Base-by-base conservation (phyloP, 768 basidiomycete genomes). In the Suillus fuscotomentosus region DNA sequence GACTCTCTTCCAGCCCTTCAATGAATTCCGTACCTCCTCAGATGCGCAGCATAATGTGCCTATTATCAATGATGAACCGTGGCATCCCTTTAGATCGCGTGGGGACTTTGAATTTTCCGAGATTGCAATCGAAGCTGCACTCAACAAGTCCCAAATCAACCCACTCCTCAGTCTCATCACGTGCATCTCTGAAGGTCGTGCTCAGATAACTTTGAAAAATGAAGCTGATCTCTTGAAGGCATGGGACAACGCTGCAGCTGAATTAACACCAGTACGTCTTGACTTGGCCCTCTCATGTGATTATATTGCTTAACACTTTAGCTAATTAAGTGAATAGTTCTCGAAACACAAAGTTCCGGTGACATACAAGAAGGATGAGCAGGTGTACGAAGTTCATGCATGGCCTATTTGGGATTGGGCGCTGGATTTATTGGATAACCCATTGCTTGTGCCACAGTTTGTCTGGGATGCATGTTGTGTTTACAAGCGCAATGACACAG, bases 381-480 rank as follows among this genome's bases (percentile, higher is more conserved):
- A 34, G 9, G 48, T 36, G 15, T 68, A 47, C n/a, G 24, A 53
- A 2, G 47, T 68, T 31, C 62, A 66, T n/a, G 24, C 47, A 2
- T 5, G 63, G 54, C 50, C 59, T 10, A 45, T 69, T 0, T 68
- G 65, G 62, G 53, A 65, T 0, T 68, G 62, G 65, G 62, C 47
- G 2, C 51, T 68, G 3, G 60, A 63, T n/a, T 5, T 63, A 15
- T 50, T 68, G 11, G 22, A 60, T 8, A 50, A 66, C 42, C n/a
- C 56, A 9, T 15, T 60, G 15, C 60, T 68, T 11, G 53, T 51
- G 1, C 67, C 65, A 1, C 60, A 72, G 3, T 74, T 76, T 59
- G 66, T 68, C 22, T 80, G 78, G 75, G 72, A 78, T 72, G 76
- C 76, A 9, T 42, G 70, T 22, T 60, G 56, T n/a, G 60, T 67